These are phyloP conservation scores for Phlebiopsis gigantea DNA, from an alignment of 768 basidiomycete genomes.

Conservation along the genomic window DNA sequence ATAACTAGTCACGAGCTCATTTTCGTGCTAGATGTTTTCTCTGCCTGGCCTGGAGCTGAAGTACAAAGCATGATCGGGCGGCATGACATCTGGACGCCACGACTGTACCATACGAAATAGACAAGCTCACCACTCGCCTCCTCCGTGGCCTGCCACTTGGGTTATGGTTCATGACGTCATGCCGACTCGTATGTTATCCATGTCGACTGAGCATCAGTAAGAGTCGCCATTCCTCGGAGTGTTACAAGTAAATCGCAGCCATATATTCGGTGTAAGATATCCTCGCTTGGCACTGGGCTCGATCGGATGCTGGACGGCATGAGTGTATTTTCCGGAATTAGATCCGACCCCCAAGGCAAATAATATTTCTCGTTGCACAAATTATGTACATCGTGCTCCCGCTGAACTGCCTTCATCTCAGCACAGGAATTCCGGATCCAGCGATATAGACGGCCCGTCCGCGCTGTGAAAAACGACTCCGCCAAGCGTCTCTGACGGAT, in stretches of 20 bases:
- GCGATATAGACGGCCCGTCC: not conserved
- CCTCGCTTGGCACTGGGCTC: too few species aligned
- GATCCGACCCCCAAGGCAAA: too few species aligned
- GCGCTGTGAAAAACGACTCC: not conserved
- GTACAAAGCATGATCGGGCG: not conserved
- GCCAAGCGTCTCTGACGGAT: not conserved
- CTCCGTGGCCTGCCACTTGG: not conserved
- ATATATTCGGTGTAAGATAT: too few species aligned
- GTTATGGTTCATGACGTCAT: not conserved
- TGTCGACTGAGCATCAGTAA: too few species aligned
- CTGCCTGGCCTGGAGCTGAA: conserved; percentile 39
- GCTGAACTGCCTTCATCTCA: not conserved
- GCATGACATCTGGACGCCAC: not conserved
- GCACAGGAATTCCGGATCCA: not conserved
- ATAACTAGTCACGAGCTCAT: not conserved
- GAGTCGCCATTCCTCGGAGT: too few species aligned
- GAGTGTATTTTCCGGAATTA: too few species aligned
- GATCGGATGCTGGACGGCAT: too few species aligned
- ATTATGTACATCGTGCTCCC: too few species aligned
- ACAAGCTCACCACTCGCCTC: not conserved
- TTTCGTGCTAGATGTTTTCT: conserved; percentile 42
- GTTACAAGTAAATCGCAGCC: too few species aligned
- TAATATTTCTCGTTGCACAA: too few species aligned
- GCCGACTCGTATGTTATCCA: too few species aligned
- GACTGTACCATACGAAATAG: not conserved